These are phyloP conservation scores for Neofusicoccum kwambonambiense DNA, from an alignment of 2,329 filamentous ascomycete species.

Conservation along the genomic window DNA sequence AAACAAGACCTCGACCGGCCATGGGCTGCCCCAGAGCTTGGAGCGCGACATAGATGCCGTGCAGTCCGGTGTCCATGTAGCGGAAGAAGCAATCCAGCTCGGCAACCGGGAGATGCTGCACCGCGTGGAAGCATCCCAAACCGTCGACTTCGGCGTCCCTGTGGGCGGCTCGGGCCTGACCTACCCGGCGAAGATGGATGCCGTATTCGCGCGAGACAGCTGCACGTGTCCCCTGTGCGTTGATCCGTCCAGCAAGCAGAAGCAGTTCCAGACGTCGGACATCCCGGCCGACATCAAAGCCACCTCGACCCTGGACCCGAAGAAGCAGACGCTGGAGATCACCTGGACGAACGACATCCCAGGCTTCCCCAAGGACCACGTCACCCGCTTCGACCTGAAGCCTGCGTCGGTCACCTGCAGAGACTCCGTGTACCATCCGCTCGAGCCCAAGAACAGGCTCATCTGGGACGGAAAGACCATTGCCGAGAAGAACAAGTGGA, in stretches of 20 bases:
- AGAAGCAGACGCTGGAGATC: slow-evolving; percentile 52
- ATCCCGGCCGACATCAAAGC: slow-evolving; percentile 53
- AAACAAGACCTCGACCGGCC: background rate
- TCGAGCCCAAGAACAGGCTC: slow-evolving; percentile 29
- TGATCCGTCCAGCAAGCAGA: slow-evolving; percentile 60
- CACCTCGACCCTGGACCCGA: slow-evolving; percentile 28
- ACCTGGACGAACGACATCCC: slow-evolving; percentile 61
- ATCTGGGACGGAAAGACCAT: slow-evolving; percentile 34
- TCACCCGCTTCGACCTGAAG: slow-evolving; percentile 28
- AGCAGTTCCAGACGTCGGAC: slow-evolving; percentile 64
- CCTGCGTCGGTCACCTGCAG: slow-evolving; percentile 22
- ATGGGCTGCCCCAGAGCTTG: background rate
- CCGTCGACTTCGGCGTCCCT: background rate
- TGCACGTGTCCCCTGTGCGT: slow-evolving; percentile 59
- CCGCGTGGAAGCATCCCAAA: background rate
- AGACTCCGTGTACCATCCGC: slow-evolving; percentile 21
- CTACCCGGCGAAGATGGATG: background rate
- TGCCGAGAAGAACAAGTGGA: slow-evolving; percentile 51
- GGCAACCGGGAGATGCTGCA: background rate
- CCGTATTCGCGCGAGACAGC: slow-evolving; percentile 46
- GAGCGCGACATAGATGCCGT: background rate
- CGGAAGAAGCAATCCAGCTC: background rate
- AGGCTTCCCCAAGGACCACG: slow-evolving; percentile 42
- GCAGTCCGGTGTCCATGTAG: background rate
- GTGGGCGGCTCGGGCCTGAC: background rate